Base-by-base conservation (phyloP, 1,284 basidiomycete genomes). In the Erythrobasidium hasegawianum region DNA sequence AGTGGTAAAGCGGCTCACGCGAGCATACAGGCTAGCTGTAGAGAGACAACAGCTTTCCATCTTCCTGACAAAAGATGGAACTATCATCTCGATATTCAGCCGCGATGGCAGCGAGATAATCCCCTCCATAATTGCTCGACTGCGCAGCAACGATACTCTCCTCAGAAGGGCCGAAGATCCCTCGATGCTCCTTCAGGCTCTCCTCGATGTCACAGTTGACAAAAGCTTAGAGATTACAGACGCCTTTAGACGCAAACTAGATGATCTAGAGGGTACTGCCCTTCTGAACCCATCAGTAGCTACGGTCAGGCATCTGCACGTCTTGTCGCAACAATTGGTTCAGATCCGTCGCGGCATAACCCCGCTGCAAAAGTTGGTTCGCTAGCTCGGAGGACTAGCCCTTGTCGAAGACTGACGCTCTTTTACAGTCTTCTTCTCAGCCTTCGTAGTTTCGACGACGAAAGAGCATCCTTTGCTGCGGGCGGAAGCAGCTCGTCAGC, bases 41-140 rank as follows among this genome's bases (percentile, higher is more conserved):
- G 26, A 39, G 9, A 57, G 29, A 18, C 29, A 57, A 27, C 57
- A 59, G 18, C 40, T 60, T 2, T 52, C 45, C 3, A 52, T 60
- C 47, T 60, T 60, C 33, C 20, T 52, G 18, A 52, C 40, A 2
- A 50, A 41, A 29, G 58, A 60, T 33, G 58, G 58, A 13, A 60
- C 58, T 7, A 11, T 60, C 58, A 60, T 60, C 47, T 26, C 39
- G 45, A 52, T 60, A 14, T 52, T 45, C 45, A 27, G 50, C 26
- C 11, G 40, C 18, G 58, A 53, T 38, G 43, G n/a, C 10, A 22
- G 22, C n/a, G 43, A 38, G 18, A 29, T 52, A 14, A 38, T 33
- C n/a, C n/a, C 22, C 2, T 14, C n/a, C 26, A 52, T 60, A 22
- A 18, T 60, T 11, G 38, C 38, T 4, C 45, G 58, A 8, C 45